These are phyloP conservation scores for Stemphylium lycopersici DNA, from an alignment of 2,329 filamentous ascomycete species.

Conservation along the genomic window DNA sequence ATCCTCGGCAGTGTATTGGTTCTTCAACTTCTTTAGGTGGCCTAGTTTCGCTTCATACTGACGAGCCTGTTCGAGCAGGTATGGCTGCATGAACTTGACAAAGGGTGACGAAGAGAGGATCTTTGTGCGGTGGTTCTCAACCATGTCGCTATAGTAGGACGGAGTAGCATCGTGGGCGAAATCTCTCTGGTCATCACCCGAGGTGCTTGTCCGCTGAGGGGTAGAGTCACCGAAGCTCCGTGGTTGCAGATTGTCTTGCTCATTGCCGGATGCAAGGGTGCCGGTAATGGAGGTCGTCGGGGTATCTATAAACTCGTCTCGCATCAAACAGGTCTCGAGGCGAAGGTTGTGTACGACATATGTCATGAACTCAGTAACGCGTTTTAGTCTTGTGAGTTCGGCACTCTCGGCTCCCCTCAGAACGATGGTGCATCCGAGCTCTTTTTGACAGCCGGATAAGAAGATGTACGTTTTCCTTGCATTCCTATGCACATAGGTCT, in stretches of 20 bases:
- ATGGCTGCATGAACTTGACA: conserved; percentile 92
- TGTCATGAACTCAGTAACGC: conserved; percentile 97
- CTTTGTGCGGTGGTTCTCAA: conserved; percentile 90
- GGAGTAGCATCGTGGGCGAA: conserved; percentile 81
- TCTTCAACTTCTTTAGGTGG: conserved; percentile 80
- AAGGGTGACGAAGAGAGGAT: conserved; percentile 95
- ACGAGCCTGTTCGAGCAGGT: conserved; percentile 87
- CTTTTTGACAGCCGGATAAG: conserved; percentile 84
- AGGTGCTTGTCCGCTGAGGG: conserved; percentile 7
- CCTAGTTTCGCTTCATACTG: conserved; percentile 86
- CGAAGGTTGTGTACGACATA: conserved; percentile 99
- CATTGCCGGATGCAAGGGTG: conserved; percentile 27
- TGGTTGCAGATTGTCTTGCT: conserved; percentile 10
- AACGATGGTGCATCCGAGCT: conserved; percentile 93
- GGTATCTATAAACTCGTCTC: conserved; percentile 88
- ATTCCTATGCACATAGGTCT: conserved; percentile 87
- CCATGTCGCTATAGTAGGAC: conserved; percentile 93
- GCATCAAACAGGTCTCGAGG: conserved; percentile 90
- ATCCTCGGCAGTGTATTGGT: conserved; percentile 63
- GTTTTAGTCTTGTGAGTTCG: conserved; percentile 79
- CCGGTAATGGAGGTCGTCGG: conserved; percentile 64
- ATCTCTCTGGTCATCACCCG: conserved; percentile 45
- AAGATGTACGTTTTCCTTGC: conserved; percentile 96
- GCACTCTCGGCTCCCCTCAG: conserved; percentile 79
- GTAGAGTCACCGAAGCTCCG: neutral